These are phyloP conservation scores for Lactuca saligna DNA, from an alignment of 129 eudicot species.

Conservation along the genomic window DNA sequence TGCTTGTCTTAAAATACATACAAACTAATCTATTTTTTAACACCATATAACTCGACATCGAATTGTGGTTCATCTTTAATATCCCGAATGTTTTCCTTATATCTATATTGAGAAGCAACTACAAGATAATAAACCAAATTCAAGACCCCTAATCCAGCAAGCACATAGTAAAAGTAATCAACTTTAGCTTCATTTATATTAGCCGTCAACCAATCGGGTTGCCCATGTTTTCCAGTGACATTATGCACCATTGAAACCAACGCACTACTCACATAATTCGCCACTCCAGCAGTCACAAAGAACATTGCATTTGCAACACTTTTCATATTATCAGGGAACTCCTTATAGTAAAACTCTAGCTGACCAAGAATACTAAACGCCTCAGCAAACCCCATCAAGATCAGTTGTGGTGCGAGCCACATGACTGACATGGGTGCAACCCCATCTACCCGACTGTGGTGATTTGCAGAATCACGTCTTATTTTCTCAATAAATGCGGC, in stretches of 20 bases:
- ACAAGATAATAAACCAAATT: slow-evolving; percentile 65
- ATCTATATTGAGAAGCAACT: slow-evolving; percentile 50
- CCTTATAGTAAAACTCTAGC: slow-evolving; percentile 80
- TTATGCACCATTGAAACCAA: slow-evolving; percentile 55
- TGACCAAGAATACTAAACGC: slow-evolving; percentile 79
- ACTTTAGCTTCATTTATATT: slow-evolving; percentile 62
- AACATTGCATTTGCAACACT: slow-evolving; percentile 51
- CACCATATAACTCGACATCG: slow-evolving; percentile 54
- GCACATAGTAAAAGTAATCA: slow-evolving; percentile 66
- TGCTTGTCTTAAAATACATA: neutral
- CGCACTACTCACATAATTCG: slow-evolving; percentile 60
- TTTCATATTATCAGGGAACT: slow-evolving; percentile 79
- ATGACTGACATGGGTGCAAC: slow-evolving; percentile 60
- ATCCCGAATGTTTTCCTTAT: slow-evolving; percentile 42
- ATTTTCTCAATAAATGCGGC: slow-evolving; percentile 64
- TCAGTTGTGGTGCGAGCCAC: slow-evolving; percentile 88
- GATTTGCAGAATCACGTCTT: slow-evolving; percentile 56
- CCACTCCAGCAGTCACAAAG: slow-evolving; percentile 48
- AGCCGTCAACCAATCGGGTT: slow-evolving; percentile 71
- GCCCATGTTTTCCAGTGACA: slow-evolving; percentile 50
- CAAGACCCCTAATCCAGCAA: slow-evolving; percentile 66
- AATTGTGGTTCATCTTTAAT: slow-evolving; percentile 27
- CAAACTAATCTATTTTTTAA: slow-evolving; percentile 20
- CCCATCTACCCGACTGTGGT: slow-evolving; percentile 41
- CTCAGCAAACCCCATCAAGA: slow-evolving; percentile 78